Evolutionary conservation across 2,329 filamentous ascomycete species (phyloP).

Genomic region (Daldinia sp.): DNA sequence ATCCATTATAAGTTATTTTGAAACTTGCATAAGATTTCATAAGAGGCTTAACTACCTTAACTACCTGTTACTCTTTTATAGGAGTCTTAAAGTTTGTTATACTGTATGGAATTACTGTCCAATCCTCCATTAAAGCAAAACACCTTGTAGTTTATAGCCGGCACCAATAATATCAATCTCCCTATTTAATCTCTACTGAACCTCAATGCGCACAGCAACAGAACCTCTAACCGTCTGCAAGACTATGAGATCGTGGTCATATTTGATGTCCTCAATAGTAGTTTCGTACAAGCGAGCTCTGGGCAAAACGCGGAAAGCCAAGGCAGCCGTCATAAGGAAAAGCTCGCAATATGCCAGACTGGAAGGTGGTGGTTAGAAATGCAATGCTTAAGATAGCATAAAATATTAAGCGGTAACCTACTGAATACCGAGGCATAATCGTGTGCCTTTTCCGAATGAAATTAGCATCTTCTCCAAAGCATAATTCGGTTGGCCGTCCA

Average conservation of each 20-base stretch:
- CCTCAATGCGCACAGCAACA: neutral
- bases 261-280: conserved; percentile 39
- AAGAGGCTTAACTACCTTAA: no score
- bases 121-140: no score
- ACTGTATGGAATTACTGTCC: no score
- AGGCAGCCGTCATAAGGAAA: conserved; percentile 46
- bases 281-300: conserved; percentile 44
- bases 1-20: no score
- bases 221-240: conserved; percentile 17
- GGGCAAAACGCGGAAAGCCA: conserved; percentile 47
- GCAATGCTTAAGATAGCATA: neutral
- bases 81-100: no score
- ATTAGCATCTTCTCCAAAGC: conserved; percentile 41
- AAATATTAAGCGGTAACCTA: conserved; percentile 22
- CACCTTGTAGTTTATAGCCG: no score
- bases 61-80: no score
- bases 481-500: conserved; percentile 26
- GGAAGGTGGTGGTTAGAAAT: conserved; percentile 19
- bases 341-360: conserved; percentile 51
- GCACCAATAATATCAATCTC: neutral
- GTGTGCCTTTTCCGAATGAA: conserved; percentile 41
- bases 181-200: neutral
- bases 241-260: conserved; percentile 40
- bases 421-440: conserved; percentile 43
- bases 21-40: no score